A percentile compares a stretch with the other conserved stretches of the same genome.
phyloP scores from a whole-genome alignment of 345 rosid genomes.

The Diplotaxis tenuifolia region DNA sequence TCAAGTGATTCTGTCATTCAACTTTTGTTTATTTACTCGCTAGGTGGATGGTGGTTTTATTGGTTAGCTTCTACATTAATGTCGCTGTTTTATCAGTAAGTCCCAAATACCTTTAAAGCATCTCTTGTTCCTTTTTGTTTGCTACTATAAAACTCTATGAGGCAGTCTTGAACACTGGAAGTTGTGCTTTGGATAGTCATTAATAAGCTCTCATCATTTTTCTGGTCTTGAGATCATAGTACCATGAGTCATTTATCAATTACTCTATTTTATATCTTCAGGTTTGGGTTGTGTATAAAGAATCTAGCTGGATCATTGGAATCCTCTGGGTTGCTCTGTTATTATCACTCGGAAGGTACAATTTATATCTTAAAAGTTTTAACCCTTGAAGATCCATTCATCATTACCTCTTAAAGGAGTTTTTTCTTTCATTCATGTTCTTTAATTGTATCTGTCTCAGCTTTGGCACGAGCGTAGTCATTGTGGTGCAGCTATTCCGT shows the following conservation, averaged over 20 bases:
- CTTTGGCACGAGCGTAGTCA: slow-evolving; percentile 58
- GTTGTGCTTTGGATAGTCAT: background rate
- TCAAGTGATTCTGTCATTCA: background rate
- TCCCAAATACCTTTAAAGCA: slow-evolving; percentile 5
- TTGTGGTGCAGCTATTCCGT: slow-evolving; percentile 54
- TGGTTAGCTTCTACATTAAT: slow-evolving; percentile 73
- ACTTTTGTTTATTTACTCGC: slow-evolving; percentile 2
- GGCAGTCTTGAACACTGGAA: slow-evolving; percentile 5
- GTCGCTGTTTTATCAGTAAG: slow-evolving; percentile 67
- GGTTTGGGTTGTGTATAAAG: slow-evolving; percentile 93
- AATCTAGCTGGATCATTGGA: slow-evolving; percentile 62
- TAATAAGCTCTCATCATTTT: background rate
- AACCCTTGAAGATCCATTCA: background rate
- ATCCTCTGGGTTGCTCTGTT: slow-evolving; percentile 65
- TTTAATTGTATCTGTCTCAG: slow-evolving; percentile 43
- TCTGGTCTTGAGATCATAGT: background rate
- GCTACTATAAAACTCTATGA: background rate
- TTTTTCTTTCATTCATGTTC: background rate
- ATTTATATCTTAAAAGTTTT: slow-evolving; percentile 4
- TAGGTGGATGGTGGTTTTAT: slow-evolving; percentile 79
- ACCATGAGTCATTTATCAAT: background rate
- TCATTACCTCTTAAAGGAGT: background rate
- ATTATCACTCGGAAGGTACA: slow-evolving; percentile 81
- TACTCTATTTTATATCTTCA: slow-evolving; percentile 17
- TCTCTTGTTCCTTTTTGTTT: slow-evolving; percentile 7